Base-by-base conservation (phyloP, 2,329 filamentous ascomycete species). In the Cyphellophora europaea region DNA sequence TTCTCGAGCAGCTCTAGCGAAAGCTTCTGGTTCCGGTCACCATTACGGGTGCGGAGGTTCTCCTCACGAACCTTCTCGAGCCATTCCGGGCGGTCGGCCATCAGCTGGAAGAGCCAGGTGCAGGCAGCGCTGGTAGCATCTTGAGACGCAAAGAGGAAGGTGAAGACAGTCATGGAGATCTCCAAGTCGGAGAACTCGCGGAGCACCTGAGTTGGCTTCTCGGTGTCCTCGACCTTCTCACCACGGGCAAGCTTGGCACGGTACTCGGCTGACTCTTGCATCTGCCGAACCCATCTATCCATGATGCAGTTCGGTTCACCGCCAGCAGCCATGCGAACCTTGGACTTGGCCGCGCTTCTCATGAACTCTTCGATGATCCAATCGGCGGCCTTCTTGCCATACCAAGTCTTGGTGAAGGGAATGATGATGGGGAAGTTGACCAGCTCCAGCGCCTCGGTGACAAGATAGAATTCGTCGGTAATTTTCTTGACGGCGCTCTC, bases 381-480 rank as follows among this genome's bases (percentile, higher is more conserved):
- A 53, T 94, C 85, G 39, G 89, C 79, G 18, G 87, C 86, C 67
- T 88, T 93, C 73, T 95, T 94, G 51, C 89, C 91, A 55, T 93
- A 93, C 87, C 87, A 96, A 4, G 87, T 87, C 69, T 87, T 89
- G 56, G 88, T 95, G 69, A 76, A 96, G 25, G 89, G 89, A 27
- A 96, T 63, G 56, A 96, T 95, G 63, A 96, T 82, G 40, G 91
- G 89, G 69, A 96, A 94, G 69, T 96, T 96, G 69, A 98, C 91
- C 30, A 96, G 74, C 62, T 98, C 91, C 49, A 96, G 75, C 14
- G 91, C 91, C 38, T 83, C 89, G 11, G 91, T 96, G 56, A 96
- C 93, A 46, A 89, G 75, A 63, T 93, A 96, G 67, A 94, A 98
- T 63, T 96, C 88, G 61, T 94, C 82, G 42, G 89, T 82, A 46